Conservation (phyloP, 352 stramenopile species). For the Saprolegnia parasitica region DNA sequence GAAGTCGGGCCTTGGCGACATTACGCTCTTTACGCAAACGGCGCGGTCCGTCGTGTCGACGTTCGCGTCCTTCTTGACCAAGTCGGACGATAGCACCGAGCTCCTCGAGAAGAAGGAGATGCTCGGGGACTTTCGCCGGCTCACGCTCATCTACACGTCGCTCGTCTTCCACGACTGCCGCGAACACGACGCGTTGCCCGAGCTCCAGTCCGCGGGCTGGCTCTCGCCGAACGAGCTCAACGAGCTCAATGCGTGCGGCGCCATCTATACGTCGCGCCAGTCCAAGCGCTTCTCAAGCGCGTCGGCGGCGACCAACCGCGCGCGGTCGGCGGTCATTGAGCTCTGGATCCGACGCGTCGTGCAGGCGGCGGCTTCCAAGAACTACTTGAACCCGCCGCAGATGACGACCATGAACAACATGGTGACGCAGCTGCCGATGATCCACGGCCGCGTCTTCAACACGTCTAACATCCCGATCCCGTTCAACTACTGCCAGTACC, state of each 20-base stretch:
- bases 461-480: slow-evolving; percentile 44
- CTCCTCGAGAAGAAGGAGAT: slow-evolving; percentile 49
- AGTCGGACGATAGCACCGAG: slow-evolving; percentile 34
- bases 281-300: slow-evolving; percentile 36
- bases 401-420: slow-evolving; percentile 47
- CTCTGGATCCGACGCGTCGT: slow-evolving; percentile 51
- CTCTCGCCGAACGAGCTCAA: slow-evolving; percentile 37
- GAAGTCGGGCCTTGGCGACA: slow-evolving; percentile 41
- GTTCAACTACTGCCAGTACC: slow-evolving; percentile 45
- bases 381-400: slow-evolving; percentile 42
- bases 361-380: slow-evolving; percentile 38
- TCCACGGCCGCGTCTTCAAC: slow-evolving; percentile 52
- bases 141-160: slow-evolving; percentile 49
- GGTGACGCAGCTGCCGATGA: slow-evolving; percentile 42
- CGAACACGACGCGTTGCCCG: slow-evolving; percentile 32
- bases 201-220: not conserved
- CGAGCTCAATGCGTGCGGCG: slow-evolving; percentile 34
- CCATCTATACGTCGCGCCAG: slow-evolving; percentile 8
- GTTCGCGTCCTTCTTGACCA: slow-evolving; percentile 46
- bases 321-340: slow-evolving; percentile 49
- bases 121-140: slow-evolving; percentile 54
- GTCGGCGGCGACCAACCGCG: slow-evolving; percentile 46
- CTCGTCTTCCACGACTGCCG: slow-evolving; percentile 59
- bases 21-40: slow-evolving; percentile 40
- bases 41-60: slow-evolving; percentile 40